Percentiles rank a stretch among this genome's conserved stretches.
Evolutionary conservation across 306 rosid species (phyloP).

Genomic region (Cicer cuneatum): DNA sequence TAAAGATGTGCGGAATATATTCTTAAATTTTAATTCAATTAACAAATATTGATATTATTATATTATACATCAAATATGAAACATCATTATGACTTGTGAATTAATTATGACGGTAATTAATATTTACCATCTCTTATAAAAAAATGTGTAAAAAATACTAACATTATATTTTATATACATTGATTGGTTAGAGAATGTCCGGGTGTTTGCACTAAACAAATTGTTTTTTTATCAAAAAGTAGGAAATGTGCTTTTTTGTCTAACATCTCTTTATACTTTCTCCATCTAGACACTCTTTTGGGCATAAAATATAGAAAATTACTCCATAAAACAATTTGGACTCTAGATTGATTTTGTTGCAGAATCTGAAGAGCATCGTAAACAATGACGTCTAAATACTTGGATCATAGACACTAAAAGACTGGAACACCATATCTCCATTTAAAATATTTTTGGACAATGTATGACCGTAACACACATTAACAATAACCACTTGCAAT

Average conservation of each 20-base stretch:
- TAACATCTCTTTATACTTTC: slow-evolving; percentile 2
- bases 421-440: neutral
- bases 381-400: neutral
- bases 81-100: no score
- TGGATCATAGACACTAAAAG: fast-evolving
- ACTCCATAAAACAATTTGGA: neutral
- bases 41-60: no score
- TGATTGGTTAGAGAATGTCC: neutral
- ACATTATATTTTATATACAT: neutral
- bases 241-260: neutral
- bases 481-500: neutral
- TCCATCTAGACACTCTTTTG: neutral
- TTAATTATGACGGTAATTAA: no score
- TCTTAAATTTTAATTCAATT: no score
- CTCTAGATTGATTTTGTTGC: neutral
- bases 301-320: neutral
- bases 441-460: no score
- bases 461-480: neutral
- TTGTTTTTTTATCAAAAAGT: neutral
- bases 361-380: neutral
- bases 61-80: no score
- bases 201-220: slow-evolving; percentile 16
- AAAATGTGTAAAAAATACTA: neutral
- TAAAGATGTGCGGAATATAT: neutral
- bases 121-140: no score